These are phyloP conservation scores for Colletotrichum sp. DNA, from an alignment of 2,329 filamentous ascomycete genomes.

Conservation along the genomic window DNA sequence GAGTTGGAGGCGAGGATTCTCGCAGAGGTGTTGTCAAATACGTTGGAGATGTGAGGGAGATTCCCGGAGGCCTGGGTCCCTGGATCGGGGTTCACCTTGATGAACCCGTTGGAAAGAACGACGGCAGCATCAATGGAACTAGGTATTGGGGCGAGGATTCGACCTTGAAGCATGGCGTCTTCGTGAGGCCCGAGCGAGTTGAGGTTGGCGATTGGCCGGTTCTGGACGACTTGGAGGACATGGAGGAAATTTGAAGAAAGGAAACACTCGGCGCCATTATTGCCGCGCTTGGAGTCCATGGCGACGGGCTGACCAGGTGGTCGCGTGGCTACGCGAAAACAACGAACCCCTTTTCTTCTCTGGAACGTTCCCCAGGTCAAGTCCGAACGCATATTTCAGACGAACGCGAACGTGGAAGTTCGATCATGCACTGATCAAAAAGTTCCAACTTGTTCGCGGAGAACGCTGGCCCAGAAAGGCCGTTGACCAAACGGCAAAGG, in stretches of 20 bases:
- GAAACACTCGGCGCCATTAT: neutral
- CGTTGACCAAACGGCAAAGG: neutral
- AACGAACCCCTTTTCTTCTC: slow-evolving; percentile 2
- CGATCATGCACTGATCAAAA: neutral
- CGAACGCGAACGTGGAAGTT: slow-evolving; percentile 13
- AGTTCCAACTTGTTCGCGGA: neutral
- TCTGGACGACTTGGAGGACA: slow-evolving; percentile 77
- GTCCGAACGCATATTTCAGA: slow-evolving; percentile 1
- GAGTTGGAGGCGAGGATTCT: slow-evolving; percentile 70
- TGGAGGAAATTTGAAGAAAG: slow-evolving; percentile 69
- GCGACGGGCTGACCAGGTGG: neutral
- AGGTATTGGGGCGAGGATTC: slow-evolving; percentile 75
- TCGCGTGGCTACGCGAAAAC: neutral
- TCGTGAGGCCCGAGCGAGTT: slow-evolving; percentile 79
- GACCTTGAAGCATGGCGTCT: slow-evolving; percentile 74
- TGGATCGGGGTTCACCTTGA: slow-evolving; percentile 82
- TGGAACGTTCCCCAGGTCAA: slow-evolving; percentile 5
- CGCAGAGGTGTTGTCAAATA: slow-evolving; percentile 75
- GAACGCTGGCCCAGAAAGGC: neutral
- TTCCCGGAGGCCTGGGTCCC: slow-evolving; percentile 65
- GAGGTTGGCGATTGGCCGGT: slow-evolving; percentile 77
- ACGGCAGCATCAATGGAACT: slow-evolving; percentile 71
- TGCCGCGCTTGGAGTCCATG: slow-evolving; percentile 4
- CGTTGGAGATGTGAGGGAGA: slow-evolving; percentile 77
- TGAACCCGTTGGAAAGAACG: slow-evolving; percentile 83